phyloP scores from a whole-genome alignment of 345 rosid species.

The Eucalyptus tenuipes region DNA sequence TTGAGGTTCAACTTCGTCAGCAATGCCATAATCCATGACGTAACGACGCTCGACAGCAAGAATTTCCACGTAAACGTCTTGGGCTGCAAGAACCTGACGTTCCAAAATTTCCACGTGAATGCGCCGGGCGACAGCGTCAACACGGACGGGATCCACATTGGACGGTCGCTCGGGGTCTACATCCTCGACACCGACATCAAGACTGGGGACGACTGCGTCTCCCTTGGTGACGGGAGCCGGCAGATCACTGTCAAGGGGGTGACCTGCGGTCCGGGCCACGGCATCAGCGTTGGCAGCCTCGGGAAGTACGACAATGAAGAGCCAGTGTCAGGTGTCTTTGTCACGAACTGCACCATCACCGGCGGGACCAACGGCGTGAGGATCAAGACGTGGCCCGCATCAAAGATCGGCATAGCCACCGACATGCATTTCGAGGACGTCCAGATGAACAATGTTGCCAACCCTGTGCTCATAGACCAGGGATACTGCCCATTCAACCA shows the following conservation, averaged over 20 bases:
- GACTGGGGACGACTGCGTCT: slow-evolving; percentile 62
- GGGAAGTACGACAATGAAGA: slow-evolving; percentile 24
- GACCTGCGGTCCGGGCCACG: slow-evolving; percentile 64
- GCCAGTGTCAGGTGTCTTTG: slow-evolving; percentile 16
- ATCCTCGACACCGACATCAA: slow-evolving; percentile 10
- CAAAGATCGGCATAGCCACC: slow-evolving; percentile 1
- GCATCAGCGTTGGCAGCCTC: slow-evolving; percentile 46
- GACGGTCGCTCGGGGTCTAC: slow-evolving; percentile 10
- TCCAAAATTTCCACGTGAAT: slow-evolving; percentile 8
- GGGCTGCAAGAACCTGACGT: slow-evolving; percentile 20
- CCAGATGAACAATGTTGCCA: slow-evolving; percentile 6
- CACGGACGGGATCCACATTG: slow-evolving; percentile 66
- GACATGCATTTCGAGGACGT: slow-evolving; percentile 20
- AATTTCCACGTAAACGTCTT: slow-evolving; percentile 34
- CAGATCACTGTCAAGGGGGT: slow-evolving; percentile 8
- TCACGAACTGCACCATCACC: slow-evolving; percentile 10
- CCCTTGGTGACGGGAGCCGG: slow-evolving; percentile 34
- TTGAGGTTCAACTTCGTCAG: slow-evolving; percentile 26
- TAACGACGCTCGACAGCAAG: slow-evolving; percentile 27
- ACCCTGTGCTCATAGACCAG: slow-evolving; percentile 31
- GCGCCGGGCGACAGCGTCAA: slow-evolving; percentile 32
- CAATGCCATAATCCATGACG: slow-evolving; percentile 6
- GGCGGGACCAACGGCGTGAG: slow-evolving; percentile 28
- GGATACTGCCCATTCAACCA: slow-evolving; percentile 1
- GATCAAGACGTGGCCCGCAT: slow-evolving; percentile 49